Base-by-base conservation (phyloP, 2,329 filamentous ascomycete genomes). In the Aureobasidium zeae region DNA sequence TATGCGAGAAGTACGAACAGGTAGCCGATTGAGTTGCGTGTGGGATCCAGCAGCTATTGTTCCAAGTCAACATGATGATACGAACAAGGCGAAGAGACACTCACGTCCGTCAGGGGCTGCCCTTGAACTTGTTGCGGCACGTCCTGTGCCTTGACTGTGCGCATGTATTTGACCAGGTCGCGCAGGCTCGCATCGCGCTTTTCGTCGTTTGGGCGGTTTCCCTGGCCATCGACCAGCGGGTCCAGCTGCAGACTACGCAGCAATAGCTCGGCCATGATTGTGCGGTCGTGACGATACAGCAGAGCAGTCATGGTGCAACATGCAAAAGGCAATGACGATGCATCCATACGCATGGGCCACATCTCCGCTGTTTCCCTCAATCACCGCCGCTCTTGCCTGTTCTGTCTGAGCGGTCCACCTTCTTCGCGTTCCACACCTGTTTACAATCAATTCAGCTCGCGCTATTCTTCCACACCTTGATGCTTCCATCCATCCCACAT, bases 401-500 rank as follows among this genome's bases (percentile, higher is more conserved):
- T n/a, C n/a, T 25, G 10, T 33, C 25, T 32, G 9, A 16, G 11
- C 28, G n/a, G 26, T 11, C 6, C 20, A 22, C 36, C n/a, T 10
- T 26, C 29, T 25, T 33, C 12, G 11, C 28, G 5, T 5, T 5
- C 19, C 38, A 25, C 38, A 24, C 13, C 12, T 20, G 6, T 3
- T 8, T 41, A 8, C 6, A 9, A 7, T 15, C 17, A 28, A 3
- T 15, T 7, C 3, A 26, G n/a, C 15, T 21, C 2, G 30, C 9
- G n/a, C 43, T 26, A 20, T 43, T 43, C 43, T 71, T 68, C 76
- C 79, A 83, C 5, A 83, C 63, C 44, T 72, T 70, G 15, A 83
- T 68, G 2, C 73, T 78, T 49, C 69, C 68, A 56, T 83, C 79
- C 28, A 79, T 49, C 0, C 79, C 75, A 45, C 75, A 77, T 51